Percentiles rank a stretch among this genome's conserved stretches.
phyloP scores from a whole-genome alignment of 106 monocot genomes.

The Platanthera zijinensis region DNA sequence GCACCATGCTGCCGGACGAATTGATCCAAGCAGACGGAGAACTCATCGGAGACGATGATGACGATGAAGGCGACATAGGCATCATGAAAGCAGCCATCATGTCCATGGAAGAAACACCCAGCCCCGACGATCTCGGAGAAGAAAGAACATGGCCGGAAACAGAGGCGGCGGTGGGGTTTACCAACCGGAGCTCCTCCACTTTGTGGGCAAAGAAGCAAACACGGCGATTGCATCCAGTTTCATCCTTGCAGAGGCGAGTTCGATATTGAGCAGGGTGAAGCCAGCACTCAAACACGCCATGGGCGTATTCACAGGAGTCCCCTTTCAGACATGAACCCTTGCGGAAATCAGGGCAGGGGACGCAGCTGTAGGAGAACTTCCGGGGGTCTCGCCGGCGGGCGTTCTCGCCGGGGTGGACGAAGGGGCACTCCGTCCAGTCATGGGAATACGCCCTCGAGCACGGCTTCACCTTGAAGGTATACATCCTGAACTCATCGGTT shows the following conservation, averaged over 20 bases:
- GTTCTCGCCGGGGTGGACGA: constrained; percentile 49
- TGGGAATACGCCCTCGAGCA: constrained; percentile 38
- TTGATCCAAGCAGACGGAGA: neutral
- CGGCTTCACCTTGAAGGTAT: constrained; percentile 45
- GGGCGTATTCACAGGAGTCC: constrained; percentile 41
- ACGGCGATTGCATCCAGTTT: constrained; percentile 28
- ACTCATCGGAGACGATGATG: constrained; percentile 20
- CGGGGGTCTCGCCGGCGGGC: constrained; percentile 41
- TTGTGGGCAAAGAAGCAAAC: constrained; percentile 57
- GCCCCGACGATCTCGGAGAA: constrained; percentile 26
- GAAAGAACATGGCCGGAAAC: constrained; percentile 14
- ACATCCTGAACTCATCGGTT: constrained; percentile 23
- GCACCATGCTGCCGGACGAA: constrained; percentile 9
- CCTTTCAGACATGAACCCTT: constrained; percentile 39
- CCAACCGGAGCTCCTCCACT: constrained; percentile 28
- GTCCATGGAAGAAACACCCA: constrained; percentile 27
- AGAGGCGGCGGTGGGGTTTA: constrained; percentile 8
- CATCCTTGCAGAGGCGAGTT: constrained; percentile 9
- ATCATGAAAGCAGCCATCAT: constrained; percentile 34
- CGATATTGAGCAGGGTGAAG: constrained; percentile 12
- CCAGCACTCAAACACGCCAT: constrained; percentile 10
- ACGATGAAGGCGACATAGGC: constrained; percentile 22
- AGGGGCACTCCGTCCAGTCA: constrained; percentile 51
- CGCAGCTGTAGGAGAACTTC: constrained; percentile 49
- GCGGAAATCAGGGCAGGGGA: constrained; percentile 47